Base-by-base conservation (phyloP, 164 flowering plant species). In the Hamamelis virginiana region DNA sequence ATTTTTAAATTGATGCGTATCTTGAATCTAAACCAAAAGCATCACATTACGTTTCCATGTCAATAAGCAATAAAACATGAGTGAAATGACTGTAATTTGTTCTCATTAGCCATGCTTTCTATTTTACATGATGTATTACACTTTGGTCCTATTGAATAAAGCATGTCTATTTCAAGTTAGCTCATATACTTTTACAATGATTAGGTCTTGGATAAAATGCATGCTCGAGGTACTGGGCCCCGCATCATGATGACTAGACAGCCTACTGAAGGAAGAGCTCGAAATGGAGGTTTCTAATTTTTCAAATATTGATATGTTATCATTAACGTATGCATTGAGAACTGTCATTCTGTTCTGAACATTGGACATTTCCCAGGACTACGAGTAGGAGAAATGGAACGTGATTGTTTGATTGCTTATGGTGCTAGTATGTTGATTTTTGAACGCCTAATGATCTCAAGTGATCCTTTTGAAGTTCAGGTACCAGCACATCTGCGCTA, bases 321-420 rank as follows among this genome's bases (percentile, higher is more conserved):
- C 60, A 15, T 43, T 14, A 62, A 12, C 9, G 10, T 53, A 18
- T 9, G 19, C 18, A 9, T 64, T 10, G 57, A 22, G 14, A 43
- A 47, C 25, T 55, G 28, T 38, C 13, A 23, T 51, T 52, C 25
- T 65, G 1, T 19, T 22, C 38, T 57, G 16, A 64, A 41, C 22
- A 16, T 58, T 8, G 47, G 23, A 59, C 14, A 28, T 28, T 67
- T 65, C 15, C n/a, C 83, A 94, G 98, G 98, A 33, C 77, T 92
- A 23, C 81, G 98, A 27, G 88, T 96, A 11, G 98, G 98, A 68
- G 98, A 96, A 76, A 96, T 96, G 99, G 99, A 96, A 77, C 96
- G 98, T 33, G 98, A 96, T 84, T 93, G 99, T 79, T 79, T 96
- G 76, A 89, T 93, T 78, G 98, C 97, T 21, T 93, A 92, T 82